Percentiles rank a stretch among this genome's conserved stretches.
Evolutionary conservation across 805 yeast genomes (phyloP).

Genomic region (Cyberlindnera nakhonratchasimensis): DNA sequence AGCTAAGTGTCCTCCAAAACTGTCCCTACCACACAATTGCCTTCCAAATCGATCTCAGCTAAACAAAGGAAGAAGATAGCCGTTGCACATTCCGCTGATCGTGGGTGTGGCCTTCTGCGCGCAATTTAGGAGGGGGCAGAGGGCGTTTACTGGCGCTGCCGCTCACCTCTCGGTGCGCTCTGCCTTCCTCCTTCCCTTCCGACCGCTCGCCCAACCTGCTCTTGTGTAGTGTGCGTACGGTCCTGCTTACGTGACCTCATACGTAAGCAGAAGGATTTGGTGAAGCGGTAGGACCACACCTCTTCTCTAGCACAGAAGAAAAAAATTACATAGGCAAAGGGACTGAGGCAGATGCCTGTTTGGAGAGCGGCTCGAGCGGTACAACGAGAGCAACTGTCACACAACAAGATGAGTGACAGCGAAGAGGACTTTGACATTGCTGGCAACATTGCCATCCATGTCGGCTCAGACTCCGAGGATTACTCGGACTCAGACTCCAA

Average conservation of each 20-base stretch:
- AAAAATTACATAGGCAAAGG: not conserved
- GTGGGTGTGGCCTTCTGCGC: not conserved
- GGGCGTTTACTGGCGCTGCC: not conserved
- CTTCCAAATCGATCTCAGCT: no score
- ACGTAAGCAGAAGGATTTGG: not conserved
- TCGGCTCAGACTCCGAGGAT: conserved; percentile 36
- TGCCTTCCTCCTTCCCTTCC: no score
- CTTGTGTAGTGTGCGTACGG: not conserved
- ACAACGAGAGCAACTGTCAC: not conserved
- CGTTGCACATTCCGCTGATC: not conserved
- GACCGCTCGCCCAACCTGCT: not conserved
- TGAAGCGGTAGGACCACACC: not conserved
- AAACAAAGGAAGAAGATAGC: no score
- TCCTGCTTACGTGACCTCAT: not conserved
- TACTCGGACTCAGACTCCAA: conserved; percentile 29
- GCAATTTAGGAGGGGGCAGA: not conserved
- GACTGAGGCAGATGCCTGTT: no score
- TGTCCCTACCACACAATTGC: no score
- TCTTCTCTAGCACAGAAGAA: not conserved
- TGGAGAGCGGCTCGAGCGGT: no score
- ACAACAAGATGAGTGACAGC: conserved; percentile 6
- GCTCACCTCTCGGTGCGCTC: no score
- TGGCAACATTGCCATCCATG: conserved; percentile 49
- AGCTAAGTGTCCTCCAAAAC: no score
- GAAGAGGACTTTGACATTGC: conserved; percentile 60